Evolutionary conservation across 768 basidiomycete species (phyloP).

Genomic region (Calvatia gigantea): DNA sequence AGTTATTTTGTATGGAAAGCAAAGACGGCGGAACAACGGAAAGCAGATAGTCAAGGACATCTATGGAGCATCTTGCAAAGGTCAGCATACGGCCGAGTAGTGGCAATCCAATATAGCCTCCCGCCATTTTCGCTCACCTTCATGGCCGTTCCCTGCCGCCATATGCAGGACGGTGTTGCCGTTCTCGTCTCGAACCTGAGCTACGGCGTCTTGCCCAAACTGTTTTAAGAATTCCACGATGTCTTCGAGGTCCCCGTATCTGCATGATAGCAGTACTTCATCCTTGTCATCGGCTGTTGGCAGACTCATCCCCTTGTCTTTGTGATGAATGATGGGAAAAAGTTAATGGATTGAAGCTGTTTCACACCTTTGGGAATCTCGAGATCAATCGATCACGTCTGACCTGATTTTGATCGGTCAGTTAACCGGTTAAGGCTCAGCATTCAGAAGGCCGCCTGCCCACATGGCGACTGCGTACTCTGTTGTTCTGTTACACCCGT

Average conservation of each 20-base stretch:
- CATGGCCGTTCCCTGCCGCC: conserved; percentile 85
- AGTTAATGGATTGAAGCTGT: not conserved
- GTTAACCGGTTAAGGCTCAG: too few species aligned
- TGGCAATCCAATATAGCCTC: not conserved
- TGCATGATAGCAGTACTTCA: conserved; percentile 76
- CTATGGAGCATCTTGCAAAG: conserved; percentile 51
- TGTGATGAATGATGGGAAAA: conserved; percentile 5
- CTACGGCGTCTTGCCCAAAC: conserved; percentile 50
- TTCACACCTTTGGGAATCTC: not conserved
- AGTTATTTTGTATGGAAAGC: conserved; percentile 58
- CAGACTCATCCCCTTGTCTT: conserved; percentile 14
- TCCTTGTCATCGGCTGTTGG: conserved; percentile 54
- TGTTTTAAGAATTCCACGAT: conserved; percentile 59
- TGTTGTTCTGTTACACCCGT: too few species aligned
- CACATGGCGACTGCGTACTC: too few species aligned
- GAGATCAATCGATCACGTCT: too few species aligned
- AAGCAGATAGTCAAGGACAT: conserved; percentile 72
- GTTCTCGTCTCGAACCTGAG: conserved; percentile 62
- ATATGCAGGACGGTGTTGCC: conserved; percentile 84
- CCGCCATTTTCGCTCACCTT: conserved; percentile 46
- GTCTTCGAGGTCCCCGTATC: conserved; percentile 87
- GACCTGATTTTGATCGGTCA: too few species aligned
- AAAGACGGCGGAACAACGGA: conserved; percentile 52
- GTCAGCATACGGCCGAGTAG: conserved; percentile 29
- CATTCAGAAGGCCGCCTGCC: too few species aligned